Percentiles rank a stretch among this genome's conserved stretches.
phyloP scores from a whole-genome alignment of 345 rosid genomes.

The Euclidium syriacum region DNA sequence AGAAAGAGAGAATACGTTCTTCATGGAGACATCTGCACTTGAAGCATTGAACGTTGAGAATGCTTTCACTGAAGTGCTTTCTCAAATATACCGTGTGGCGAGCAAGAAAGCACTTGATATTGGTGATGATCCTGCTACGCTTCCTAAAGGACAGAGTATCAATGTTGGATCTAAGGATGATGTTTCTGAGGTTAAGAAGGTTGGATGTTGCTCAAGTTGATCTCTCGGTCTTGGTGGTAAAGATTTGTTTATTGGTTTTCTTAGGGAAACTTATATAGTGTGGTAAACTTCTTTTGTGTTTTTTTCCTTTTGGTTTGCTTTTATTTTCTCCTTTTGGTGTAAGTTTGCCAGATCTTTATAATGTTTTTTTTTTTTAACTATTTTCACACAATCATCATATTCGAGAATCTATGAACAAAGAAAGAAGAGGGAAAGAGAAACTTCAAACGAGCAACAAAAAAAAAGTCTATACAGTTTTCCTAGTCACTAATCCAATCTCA shows the following conservation, averaged over 20 bases:
- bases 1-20: conserved; percentile 64
- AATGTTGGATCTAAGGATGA: conserved; percentile 62
- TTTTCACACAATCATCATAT: background rate
- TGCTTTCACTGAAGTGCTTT: conserved; percentile 75
- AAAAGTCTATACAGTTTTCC: conserved; percentile 27
- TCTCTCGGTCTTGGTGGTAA: background rate
- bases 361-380: background rate
- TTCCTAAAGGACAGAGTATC: conserved; percentile 70
- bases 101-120: conserved; percentile 64
- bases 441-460: conserved; percentile 33
- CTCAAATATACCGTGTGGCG: conserved; percentile 71
- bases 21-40: conserved; percentile 91
- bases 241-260: conserved; percentile 13
- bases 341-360: conserved; percentile 12
- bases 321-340: conserved; percentile 3
- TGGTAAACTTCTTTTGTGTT: conserved; percentile 6
- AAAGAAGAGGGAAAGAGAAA: conserved; percentile 16
- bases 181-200: conserved; percentile 66
- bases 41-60: conserved; percentile 77
- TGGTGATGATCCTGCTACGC: conserved; percentile 56
- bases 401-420: background rate
- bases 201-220: conserved; percentile 54
- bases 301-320: conserved; percentile 3
- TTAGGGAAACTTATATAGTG: conserved; percentile 5
- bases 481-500: conserved; percentile 21